A percentile compares a stretch with the other conserved stretches of the same genome.
Conservation (phyloP, 2,329 filamentous ascomycete genomes). For the Phaeosphaeria sp. region DNA sequence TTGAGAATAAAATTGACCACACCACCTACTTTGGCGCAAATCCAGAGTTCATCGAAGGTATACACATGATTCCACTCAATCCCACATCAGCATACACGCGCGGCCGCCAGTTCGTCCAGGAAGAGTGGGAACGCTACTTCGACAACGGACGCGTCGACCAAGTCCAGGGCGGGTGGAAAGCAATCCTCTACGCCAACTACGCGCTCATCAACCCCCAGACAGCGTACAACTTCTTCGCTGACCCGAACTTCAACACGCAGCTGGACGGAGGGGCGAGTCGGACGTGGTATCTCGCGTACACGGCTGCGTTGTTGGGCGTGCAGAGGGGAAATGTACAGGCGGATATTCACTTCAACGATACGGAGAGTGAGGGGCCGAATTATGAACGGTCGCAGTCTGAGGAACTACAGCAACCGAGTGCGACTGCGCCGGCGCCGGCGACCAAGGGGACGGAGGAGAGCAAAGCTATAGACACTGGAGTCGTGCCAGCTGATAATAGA, state of each 20-base stretch:
- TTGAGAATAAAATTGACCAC: slow-evolving; percentile 97
- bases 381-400: neutral
- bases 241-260: slow-evolving; percentile 70
- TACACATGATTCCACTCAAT: slow-evolving; percentile 84
- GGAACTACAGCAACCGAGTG: neutral
- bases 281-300: slow-evolving; percentile 49
- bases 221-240: slow-evolving; percentile 78
- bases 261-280: slow-evolving; percentile 78
- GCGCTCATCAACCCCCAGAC: slow-evolving; percentile 75
- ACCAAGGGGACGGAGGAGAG: neutral
- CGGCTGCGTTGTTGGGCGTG: slow-evolving; percentile 36
- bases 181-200: slow-evolving; percentile 83
- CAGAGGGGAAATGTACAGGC: neutral
- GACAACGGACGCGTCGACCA: slow-evolving; percentile 69
- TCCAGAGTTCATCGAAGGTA: slow-evolving; percentile 74
- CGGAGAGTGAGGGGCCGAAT: neutral
- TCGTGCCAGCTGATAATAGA: neutral
- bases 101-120: slow-evolving; percentile 72
- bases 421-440: neutral
- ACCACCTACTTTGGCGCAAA: slow-evolving; percentile 80
- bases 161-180: slow-evolving; percentile 81
- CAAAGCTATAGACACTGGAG: neutral
- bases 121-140: slow-evolving; percentile 77
- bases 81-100: slow-evolving; percentile 75
- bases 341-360: neutral